These are phyloP conservation scores for Peronospora belbahrii DNA, from an alignment of 352 stramenopile species.

Conservation along the genomic window DNA sequence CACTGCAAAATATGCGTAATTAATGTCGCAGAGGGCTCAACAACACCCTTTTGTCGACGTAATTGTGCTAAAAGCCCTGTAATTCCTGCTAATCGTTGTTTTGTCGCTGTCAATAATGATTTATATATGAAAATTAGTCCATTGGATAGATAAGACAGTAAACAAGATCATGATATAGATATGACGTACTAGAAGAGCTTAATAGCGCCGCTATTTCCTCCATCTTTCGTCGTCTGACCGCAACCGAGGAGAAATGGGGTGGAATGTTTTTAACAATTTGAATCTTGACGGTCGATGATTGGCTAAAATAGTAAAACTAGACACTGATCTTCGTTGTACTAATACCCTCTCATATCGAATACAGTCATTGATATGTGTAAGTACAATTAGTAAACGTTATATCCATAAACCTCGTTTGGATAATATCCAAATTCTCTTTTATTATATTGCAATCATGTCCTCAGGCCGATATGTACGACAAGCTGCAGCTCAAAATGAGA, in stretches of 20 bases:
- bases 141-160: not conserved
- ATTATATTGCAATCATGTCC: slow-evolving; percentile 29
- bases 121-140: not conserved
- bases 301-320: not conserved
- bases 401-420: not conserved
- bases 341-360: too few species aligned
- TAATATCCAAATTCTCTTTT: not conserved
- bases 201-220: slow-evolving; percentile 53
- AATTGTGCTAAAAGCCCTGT: slow-evolving; percentile 46
- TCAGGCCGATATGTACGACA: slow-evolving; percentile 46
- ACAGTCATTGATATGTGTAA: too few species aligned
- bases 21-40: slow-evolving; percentile 36
- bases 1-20: slow-evolving; percentile 56
- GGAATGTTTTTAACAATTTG: slow-evolving; percentile 13
- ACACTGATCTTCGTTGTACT: too few species aligned
- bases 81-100: slow-evolving; percentile 70
- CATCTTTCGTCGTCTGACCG: slow-evolving; percentile 15
- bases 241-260: not conserved
- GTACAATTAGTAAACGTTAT: not conserved
- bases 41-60: slow-evolving; percentile 13
- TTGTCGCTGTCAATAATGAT: slow-evolving; percentile 47
- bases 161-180: not conserved
- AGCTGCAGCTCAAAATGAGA: slow-evolving; percentile 46
- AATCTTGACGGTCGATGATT: slow-evolving; percentile 2
- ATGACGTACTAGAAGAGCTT: slow-evolving; percentile 39